phyloP scores from a whole-genome alignment of 2,329 filamentous ascomycete species.

The Curvularia verruculosa region DNA sequence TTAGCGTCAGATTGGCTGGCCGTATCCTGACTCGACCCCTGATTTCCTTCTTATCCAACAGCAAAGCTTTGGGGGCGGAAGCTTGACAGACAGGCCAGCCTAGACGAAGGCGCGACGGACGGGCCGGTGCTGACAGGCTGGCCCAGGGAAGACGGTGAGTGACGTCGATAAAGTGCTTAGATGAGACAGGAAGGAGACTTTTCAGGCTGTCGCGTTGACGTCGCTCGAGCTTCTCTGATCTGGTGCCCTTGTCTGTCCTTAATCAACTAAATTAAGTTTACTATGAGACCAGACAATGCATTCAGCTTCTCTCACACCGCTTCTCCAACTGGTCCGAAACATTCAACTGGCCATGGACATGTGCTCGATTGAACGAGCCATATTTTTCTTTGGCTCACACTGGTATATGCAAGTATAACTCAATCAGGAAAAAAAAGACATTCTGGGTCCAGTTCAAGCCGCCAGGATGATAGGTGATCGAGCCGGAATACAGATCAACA shows the following conservation, averaged over 20 bases:
- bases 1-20: constrained; percentile 17
- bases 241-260: not conserved
- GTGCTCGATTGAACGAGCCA: not conserved
- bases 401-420: not conserved
- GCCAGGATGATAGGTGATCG: not conserved
- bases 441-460: not conserved
- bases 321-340: not conserved
- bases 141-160: not conserved
- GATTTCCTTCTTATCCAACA: constrained; percentile 6
- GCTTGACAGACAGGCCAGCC: constrained; percentile 17
- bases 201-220: not conserved
- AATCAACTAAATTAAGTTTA: not conserved
- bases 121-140: not conserved
- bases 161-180: constrained; percentile 5
- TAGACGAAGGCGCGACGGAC: not conserved
- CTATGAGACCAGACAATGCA: not conserved
- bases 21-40: constrained; percentile 23
- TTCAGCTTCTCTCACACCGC: not conserved
- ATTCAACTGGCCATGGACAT: not conserved
- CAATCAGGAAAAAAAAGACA: not conserved
- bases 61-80: constrained; percentile 32
- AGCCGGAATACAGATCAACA: not conserved
- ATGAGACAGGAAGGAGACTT: not conserved
- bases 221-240: not conserved
- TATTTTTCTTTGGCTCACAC: not conserved